Base-by-base conservation (phyloP, 257 asterid species). In the Solanum raphanifolium region DNA sequence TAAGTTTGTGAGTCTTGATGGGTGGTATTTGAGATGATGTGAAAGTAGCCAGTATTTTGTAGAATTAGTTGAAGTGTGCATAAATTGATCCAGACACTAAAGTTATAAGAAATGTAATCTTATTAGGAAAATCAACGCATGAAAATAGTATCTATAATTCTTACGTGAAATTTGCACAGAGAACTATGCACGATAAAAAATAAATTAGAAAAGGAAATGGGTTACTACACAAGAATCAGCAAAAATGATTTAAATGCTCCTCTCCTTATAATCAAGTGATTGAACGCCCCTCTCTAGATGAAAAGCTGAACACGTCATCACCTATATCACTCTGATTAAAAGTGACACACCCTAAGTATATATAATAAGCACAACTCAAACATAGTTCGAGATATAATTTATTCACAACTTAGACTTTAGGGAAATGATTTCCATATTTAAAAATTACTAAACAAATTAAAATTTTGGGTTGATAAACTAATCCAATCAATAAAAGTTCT, bases 11-110 rank as follows among this genome's bases (percentile, higher is more conserved):
- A 69, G 38, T 36, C 38, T 13, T 69, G 76, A 18, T 69, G 75
- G 36, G 16, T 4, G 21, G 75, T 6, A 69, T 13, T 9, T 68
- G 12, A 13, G 75, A 69, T 69, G 38, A 7, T 29, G 9, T 7
- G 11, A 2, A 13, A 9, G 1, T 31, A 69, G 0, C 3, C 2
- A 1, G 2, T 29, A 69, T 29, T 3, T 31, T 0, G 18, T 31
- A 5, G 2, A 69, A 69, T 29, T 69, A 29, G 2, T 31, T 4
- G 3, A 69, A 4, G 5, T 6, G 1, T 3, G 18, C 0, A 69
- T 5, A 29, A 69, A 15, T 13, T 69, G 12, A 69, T 7, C 0
- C 2, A 5, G 1, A 13, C 2, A 69, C 3, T 13, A 31, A 3
- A 8, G 1, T 69, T 29, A 29, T 69, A 29, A 69, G 15, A 69